phyloP scores from a whole-genome alignment of 1,284 basidiomycete genomes.

The Trichosporon inkin region DNA sequence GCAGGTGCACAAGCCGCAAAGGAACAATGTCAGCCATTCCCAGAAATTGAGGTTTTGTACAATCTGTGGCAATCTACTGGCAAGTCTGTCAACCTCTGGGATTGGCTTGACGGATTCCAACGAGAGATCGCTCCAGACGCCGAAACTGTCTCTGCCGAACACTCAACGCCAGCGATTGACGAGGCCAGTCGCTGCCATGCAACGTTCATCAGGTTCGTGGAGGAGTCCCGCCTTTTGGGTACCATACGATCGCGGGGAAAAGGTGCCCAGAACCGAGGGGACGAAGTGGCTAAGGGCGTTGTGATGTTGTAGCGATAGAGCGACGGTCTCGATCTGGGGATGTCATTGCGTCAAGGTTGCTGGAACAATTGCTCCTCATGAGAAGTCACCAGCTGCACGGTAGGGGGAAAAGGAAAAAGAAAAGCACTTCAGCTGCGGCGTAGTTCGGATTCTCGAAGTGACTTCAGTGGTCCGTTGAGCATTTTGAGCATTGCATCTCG shows the following conservation, averaged over 20 bases:
- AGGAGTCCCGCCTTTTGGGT: slow-evolving; percentile 44
- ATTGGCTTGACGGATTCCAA: slow-evolving; percentile 43
- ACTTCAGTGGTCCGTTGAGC: too few relatives aligned
- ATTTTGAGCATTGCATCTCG: too few relatives aligned
- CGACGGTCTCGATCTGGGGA: background rate
- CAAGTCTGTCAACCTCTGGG: slow-evolving; percentile 42
- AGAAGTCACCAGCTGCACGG: too few relatives aligned
- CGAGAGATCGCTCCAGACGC: slow-evolving; percentile 12
- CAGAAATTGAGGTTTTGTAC: slow-evolving; percentile 34
- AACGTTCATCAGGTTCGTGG: slow-evolving; percentile 42
- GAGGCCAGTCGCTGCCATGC: slow-evolving; percentile 30
- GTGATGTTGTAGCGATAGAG: slow-evolving; percentile 24
- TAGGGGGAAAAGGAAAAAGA: too few relatives aligned
- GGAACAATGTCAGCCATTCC: slow-evolving; percentile 15
- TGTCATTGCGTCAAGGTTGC: too few relatives aligned
- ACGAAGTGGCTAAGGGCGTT: slow-evolving; percentile 43
- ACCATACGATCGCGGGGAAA: slow-evolving; percentile 38
- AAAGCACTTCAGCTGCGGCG: too few relatives aligned
- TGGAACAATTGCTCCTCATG: too few relatives aligned
- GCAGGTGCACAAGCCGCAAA: background rate
- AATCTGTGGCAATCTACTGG: slow-evolving; percentile 37
- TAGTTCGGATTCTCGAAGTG: too few relatives aligned
- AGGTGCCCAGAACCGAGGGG: slow-evolving; percentile 25
- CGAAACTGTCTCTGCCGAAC: background rate
- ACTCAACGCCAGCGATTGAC: background rate